Percentiles rank a stretch among this genome's conserved stretches.
Evolutionary conservation across 306 rosid genomes (phyloP).

Genomic region (Trifolium repens): DNA sequence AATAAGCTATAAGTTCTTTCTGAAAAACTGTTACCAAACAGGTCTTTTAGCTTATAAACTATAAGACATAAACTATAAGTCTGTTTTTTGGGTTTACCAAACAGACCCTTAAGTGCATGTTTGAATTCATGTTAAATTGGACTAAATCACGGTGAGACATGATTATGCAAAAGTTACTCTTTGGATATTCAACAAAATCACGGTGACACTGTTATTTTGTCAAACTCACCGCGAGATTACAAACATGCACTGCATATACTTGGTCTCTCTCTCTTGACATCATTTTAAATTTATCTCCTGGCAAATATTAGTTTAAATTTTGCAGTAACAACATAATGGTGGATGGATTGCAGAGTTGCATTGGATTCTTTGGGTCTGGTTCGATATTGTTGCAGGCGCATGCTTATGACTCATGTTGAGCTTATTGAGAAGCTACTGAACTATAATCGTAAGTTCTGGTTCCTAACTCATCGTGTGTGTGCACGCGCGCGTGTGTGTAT

Average conservation of each 20-base stretch:
- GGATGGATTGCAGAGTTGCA: constrained; percentile 69
- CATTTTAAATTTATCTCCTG: background rate
- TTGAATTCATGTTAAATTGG: no score
- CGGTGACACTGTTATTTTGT: no score
- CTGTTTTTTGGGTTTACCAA: no score
- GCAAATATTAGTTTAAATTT: background rate
- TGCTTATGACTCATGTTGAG: constrained; percentile 97
- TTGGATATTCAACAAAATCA: no score
- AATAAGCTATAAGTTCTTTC: no score
- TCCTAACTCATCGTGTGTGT: background rate
- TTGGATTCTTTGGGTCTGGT: constrained; percentile 88
- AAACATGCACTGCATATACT: background rate
- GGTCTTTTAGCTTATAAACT: no score
- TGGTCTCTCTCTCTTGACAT: background rate
- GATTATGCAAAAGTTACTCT: no score
- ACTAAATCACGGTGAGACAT: no score
- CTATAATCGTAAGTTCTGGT: constrained; percentile 65
- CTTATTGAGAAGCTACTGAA: constrained; percentile 93
- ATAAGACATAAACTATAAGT: no score
- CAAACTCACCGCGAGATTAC: no score
- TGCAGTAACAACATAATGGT: background rate
- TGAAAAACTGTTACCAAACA: no score
- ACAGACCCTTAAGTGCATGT: no score
- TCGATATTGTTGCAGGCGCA: constrained; percentile 89
- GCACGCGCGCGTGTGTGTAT: background rate